Percentiles rank a stretch among this genome's conserved stretches.
Conservation (phyloP, 257 asterid genomes). For the Parsonsia alboflavescens region DNA sequence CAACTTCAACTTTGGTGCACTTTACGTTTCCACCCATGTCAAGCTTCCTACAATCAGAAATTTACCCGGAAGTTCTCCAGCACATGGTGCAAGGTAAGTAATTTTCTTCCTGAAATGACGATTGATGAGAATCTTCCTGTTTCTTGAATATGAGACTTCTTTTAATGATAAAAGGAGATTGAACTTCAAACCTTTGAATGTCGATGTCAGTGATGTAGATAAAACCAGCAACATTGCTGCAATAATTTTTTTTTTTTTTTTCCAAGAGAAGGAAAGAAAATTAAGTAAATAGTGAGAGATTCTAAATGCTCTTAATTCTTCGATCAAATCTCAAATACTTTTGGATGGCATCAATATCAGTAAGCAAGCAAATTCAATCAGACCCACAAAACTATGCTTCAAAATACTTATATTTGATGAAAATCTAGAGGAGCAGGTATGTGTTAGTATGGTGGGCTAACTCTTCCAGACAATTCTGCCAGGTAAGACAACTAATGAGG, state of each 20-base stretch:
- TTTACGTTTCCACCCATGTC: conserved; percentile 72
- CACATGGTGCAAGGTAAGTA: conserved; percentile 83
- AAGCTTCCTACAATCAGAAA: conserved; percentile 72
- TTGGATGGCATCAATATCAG: background rate
- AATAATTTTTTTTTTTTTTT: background rate
- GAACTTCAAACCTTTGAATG: conserved; percentile 54
- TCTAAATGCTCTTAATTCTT: background rate
- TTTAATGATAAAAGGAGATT: background rate
- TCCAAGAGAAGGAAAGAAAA: background rate
- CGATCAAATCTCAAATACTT: background rate
- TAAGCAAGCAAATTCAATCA: background rate
- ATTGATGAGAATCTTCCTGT: conserved; percentile 1
- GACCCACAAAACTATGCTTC: background rate
- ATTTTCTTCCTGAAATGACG: conserved; percentile 59
- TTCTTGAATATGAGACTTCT: background rate
- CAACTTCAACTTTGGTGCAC: background rate
- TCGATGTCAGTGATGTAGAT: conserved; percentile 82
- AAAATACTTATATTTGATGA: background rate
- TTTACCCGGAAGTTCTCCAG: conserved; percentile 89
- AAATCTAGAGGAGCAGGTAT: background rate
- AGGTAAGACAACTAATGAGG: background rate
- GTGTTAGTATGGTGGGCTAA: background rate
- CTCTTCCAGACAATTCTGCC: background rate
- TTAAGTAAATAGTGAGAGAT: conserved; percentile 13
- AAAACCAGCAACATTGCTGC: conserved; percentile 93